phyloP scores from a whole-genome alignment of 768 basidiomycete genomes.

The Mycena alexandri region DNA sequence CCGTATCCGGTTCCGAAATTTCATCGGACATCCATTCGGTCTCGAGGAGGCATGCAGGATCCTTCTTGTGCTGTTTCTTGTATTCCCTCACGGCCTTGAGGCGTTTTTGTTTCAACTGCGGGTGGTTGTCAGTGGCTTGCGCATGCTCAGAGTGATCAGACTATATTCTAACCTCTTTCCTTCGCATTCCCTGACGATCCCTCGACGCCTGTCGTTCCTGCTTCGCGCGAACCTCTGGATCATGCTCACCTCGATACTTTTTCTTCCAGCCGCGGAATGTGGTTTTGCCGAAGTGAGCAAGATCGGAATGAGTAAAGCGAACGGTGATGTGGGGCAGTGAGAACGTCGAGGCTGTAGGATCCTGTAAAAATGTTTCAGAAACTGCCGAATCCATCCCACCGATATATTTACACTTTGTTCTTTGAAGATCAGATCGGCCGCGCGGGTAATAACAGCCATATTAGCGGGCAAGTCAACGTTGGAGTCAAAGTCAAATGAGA shows the following conservation, averaged over 20 bases:
- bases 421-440: background rate
- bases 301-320: background rate
- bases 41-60: slow-evolving; percentile 1
- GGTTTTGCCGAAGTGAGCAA: background rate
- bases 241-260: background rate
- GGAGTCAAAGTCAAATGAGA: background rate
- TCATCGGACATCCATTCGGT: slow-evolving; percentile 5
- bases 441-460: background rate
- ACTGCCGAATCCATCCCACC: background rate
- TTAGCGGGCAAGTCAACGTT: background rate
- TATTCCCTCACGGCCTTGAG: background rate
- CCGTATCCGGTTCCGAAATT: background rate
- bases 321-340: background rate
- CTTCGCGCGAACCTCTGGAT: background rate
- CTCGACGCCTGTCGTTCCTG: background rate
- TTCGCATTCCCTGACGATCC: slow-evolving; percentile 1
- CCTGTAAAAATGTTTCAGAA: background rate
- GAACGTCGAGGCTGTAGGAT: background rate
- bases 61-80: background rate
- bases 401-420: slow-evolving; percentile 4
- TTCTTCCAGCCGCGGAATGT: slow-evolving; percentile 1
- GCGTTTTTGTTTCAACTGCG: background rate
- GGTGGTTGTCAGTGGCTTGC: background rate
- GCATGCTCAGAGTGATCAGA: too few species aligned
- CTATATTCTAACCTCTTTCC: background rate